phyloP scores from a whole-genome alignment of 1,284 basidiomycete genomes.

The Calocybe gambosa region DNA sequence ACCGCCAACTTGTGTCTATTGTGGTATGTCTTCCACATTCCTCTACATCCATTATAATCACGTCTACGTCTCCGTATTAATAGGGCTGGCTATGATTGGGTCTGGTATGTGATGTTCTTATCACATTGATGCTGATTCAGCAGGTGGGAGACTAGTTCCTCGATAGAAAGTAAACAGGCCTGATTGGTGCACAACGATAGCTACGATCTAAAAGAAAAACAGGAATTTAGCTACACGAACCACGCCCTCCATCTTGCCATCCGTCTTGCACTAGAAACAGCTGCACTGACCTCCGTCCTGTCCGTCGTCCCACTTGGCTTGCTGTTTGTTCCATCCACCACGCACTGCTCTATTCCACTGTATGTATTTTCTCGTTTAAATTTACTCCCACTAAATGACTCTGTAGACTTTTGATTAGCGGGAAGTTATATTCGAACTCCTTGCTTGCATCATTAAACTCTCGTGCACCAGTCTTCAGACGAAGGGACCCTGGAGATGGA shows the following conservation, averaged over 20 bases:
- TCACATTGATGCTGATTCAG: background rate
- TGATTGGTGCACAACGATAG: background rate
- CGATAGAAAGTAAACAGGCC: background rate
- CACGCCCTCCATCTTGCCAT: constrained; percentile 3
- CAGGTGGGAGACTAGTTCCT: background rate
- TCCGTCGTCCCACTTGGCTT: background rate
- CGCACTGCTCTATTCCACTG: background rate
- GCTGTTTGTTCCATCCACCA: background rate
- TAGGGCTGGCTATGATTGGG: background rate
- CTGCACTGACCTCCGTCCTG: background rate
- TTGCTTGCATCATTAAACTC: constrained; percentile 8
- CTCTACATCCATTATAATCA: background rate
- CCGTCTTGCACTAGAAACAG: constrained; percentile 9
- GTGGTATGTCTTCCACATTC: background rate
- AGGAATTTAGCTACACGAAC: constrained; percentile 1
- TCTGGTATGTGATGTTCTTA: background rate
- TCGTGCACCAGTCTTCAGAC: constrained; percentile 1
- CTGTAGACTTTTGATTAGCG: constrained; percentile 2
- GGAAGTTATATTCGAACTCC: constrained; percentile 11
- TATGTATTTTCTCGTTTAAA: background rate
- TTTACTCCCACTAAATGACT: background rate
- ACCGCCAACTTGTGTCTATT: background rate
- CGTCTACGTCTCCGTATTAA: background rate
- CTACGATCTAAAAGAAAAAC: constrained; percentile 1
- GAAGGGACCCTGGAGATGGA: too few species aligned